These are phyloP conservation scores for Calocybe indica DNA, from an alignment of 768 basidiomycete genomes.

Conservation along the genomic window DNA sequence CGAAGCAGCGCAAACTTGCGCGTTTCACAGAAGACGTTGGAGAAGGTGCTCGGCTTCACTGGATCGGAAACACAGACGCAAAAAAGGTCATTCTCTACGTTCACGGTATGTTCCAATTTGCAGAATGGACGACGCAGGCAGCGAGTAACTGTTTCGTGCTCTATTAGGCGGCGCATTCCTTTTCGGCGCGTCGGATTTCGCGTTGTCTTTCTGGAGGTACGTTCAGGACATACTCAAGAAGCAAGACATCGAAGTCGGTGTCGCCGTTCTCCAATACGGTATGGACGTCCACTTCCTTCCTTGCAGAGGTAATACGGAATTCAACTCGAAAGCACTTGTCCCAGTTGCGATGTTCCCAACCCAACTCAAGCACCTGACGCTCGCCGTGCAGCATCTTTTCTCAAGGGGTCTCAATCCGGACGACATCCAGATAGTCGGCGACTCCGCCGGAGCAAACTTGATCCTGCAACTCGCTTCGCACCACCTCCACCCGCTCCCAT, in stretches of 20 bases:
- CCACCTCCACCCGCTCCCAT: conserved; percentile 20
- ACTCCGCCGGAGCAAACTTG: conserved; percentile 29
- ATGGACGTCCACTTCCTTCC: background rate
- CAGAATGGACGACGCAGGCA: background rate
- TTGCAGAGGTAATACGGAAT: too few relatives aligned
- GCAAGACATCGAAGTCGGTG: conserved; percentile 11
- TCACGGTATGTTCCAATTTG: conserved; percentile 18
- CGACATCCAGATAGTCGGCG: conserved; percentile 23
- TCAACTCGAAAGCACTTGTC: conserved; percentile 13
- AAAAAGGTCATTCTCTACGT: conserved; percentile 26
- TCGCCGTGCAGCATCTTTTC: conserved; percentile 21
- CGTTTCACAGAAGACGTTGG: conserved; percentile 20
- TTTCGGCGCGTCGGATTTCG: conserved; percentile 14
- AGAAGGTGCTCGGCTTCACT: conserved; percentile 20
- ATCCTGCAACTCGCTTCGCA: conserved; percentile 21
- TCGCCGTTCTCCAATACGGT: conserved; percentile 21
- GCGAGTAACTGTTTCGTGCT: background rate
- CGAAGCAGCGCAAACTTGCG: conserved; percentile 15
- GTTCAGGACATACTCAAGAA: conserved; percentile 9
- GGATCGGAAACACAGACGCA: conserved; percentile 25
- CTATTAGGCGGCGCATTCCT: conserved; percentile 21
- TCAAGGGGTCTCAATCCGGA: conserved; percentile 17
- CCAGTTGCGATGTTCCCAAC: conserved; percentile 22
- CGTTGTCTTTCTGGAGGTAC: conserved; percentile 18
- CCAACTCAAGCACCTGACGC: conserved; percentile 18